Conservation (phyloP, 2,329 filamentous ascomycete species). For the Hypoxylon sp. region DNA sequence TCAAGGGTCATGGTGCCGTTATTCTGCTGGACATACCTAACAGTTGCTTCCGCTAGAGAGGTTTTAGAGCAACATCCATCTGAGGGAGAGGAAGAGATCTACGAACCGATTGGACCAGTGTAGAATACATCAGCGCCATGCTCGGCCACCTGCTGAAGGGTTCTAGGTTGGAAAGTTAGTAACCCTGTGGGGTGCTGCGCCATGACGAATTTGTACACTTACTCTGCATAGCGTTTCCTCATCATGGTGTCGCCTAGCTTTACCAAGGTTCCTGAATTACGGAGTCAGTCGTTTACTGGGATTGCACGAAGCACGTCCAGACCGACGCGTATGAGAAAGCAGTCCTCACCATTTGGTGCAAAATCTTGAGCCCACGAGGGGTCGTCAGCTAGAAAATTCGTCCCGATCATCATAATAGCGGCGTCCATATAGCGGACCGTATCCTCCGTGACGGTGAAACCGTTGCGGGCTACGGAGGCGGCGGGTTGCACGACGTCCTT, state of each 20-base stretch:
- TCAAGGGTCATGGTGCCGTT: slow-evolving; percentile 80
- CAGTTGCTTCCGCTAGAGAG: slow-evolving; percentile 73
- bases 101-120: slow-evolving; percentile 70
- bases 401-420: slow-evolving; percentile 52
- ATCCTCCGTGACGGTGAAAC: slow-evolving; percentile 81
- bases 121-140: slow-evolving; percentile 82
- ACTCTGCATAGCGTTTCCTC: slow-evolving; percentile 78
- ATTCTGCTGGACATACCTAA: slow-evolving; percentile 72
- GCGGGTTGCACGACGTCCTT: slow-evolving; percentile 79
- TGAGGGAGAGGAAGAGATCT: slow-evolving; percentile 17
- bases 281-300: slow-evolving; percentile 7
- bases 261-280: slow-evolving; percentile 67
- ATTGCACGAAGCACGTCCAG: not conserved
- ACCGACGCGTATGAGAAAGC: not conserved
- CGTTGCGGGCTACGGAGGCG: slow-evolving; percentile 77
- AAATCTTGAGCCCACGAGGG: slow-evolving; percentile 89
- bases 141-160: slow-evolving; percentile 81
- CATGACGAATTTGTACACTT: slow-evolving; percentile 43
- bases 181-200: not conserved
- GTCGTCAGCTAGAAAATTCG: slow-evolving; percentile 78
- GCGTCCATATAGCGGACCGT: slow-evolving; percentile 78
- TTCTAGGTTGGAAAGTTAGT: slow-evolving; percentile 53
- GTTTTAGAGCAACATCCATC: slow-evolving; percentile 50
- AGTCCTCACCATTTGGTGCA: slow-evolving; percentile 73
- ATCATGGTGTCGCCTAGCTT: slow-evolving; percentile 82